Percentiles rank a stretch among this genome's conserved stretches.
Conservation (phyloP, 2,329 filamentous ascomycete species). For the Ophiostoma sp. region DNA sequence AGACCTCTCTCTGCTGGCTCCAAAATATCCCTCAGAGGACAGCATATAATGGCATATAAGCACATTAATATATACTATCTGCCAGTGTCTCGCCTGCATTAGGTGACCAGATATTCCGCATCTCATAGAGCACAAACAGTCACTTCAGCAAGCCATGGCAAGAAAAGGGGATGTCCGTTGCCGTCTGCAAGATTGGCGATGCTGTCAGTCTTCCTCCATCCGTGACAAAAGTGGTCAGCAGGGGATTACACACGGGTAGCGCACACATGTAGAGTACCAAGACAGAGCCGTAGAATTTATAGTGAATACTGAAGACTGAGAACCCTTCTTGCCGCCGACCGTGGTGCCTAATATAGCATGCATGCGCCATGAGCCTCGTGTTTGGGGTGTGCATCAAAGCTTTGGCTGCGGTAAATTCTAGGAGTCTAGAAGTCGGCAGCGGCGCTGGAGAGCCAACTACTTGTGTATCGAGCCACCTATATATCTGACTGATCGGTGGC, state of each 20-base stretch:
- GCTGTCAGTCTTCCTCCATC: slow-evolving; percentile 27
- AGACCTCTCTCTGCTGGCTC: not conserved
- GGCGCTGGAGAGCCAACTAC: not conserved
- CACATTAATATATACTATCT: not conserved
- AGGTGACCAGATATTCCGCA: not conserved
- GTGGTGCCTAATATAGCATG: not conserved
- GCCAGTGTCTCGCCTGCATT: not conserved
- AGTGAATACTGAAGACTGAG: not conserved
- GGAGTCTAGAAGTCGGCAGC: not conserved
- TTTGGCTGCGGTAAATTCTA: not conserved
- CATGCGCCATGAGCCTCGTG: not conserved
- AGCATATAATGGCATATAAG: slow-evolving; percentile 9
- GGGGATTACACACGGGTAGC: not conserved
- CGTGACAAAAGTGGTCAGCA: not conserved
- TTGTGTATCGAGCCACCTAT: not conserved
- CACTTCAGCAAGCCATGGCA: not conserved
- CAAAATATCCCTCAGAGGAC: slow-evolving; percentile 4
- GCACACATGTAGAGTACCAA: not conserved
- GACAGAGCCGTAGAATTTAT: not conserved
- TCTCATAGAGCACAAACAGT: not conserved
- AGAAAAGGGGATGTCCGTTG: slow-evolving; percentile 13
- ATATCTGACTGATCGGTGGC: not conserved
- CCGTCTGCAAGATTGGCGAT: slow-evolving; percentile 38
- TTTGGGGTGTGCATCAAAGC: not conserved
- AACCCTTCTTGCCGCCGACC: slow-evolving; percentile 1